These are phyloP conservation scores for Aurantiochytrium sp. DNA, from an alignment of 108 stramenopile genomes.

Conservation along the genomic window DNA sequence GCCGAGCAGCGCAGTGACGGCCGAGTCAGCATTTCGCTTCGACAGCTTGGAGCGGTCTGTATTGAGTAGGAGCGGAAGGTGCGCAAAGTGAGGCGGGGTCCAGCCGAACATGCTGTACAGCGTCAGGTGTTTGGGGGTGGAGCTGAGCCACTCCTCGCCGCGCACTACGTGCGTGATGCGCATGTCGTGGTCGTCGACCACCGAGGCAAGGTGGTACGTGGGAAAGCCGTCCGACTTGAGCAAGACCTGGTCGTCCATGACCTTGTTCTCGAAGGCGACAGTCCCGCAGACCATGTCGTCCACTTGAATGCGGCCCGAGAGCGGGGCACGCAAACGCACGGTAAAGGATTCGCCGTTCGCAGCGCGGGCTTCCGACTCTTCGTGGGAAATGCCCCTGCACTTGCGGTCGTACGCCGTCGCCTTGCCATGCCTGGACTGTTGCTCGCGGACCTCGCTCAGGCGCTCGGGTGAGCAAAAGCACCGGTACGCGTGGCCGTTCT, in stretches of 20 bases:
- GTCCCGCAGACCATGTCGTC: background rate
- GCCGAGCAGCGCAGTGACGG: background rate
- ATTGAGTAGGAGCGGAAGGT: slow-evolving; percentile 30
- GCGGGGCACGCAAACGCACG: slow-evolving; percentile 24
- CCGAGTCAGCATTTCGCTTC: slow-evolving; percentile 26
- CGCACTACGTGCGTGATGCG: slow-evolving; percentile 31
- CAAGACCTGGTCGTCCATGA: slow-evolving; percentile 33
- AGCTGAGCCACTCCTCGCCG: slow-evolving; percentile 36
- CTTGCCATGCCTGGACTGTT: background rate
- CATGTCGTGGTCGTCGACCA: slow-evolving; percentile 32
- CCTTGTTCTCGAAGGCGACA: background rate
- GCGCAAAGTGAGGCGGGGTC: background rate
- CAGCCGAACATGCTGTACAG: background rate
- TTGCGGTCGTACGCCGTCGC: slow-evolving; percentile 19
- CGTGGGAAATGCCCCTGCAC: background rate
- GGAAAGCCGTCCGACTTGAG: slow-evolving; percentile 38
- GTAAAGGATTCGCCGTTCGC: background rate
- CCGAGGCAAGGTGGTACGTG: slow-evolving; percentile 34
- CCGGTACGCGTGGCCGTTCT: slow-evolving; percentile 18
- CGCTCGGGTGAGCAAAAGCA: slow-evolving; percentile 40
- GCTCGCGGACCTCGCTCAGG: background rate
- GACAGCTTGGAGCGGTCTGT: slow-evolving; percentile 26
- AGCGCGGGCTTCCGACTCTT: background rate
- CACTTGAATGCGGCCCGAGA: background rate
- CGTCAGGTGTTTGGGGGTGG: slow-evolving; percentile 27